A percentile compares a stretch with the other conserved stretches of the same genome.
phyloP scores from a whole-genome alignment of 2,329 filamentous ascomycete genomes.

The Colletotrichum navitas region DNA sequence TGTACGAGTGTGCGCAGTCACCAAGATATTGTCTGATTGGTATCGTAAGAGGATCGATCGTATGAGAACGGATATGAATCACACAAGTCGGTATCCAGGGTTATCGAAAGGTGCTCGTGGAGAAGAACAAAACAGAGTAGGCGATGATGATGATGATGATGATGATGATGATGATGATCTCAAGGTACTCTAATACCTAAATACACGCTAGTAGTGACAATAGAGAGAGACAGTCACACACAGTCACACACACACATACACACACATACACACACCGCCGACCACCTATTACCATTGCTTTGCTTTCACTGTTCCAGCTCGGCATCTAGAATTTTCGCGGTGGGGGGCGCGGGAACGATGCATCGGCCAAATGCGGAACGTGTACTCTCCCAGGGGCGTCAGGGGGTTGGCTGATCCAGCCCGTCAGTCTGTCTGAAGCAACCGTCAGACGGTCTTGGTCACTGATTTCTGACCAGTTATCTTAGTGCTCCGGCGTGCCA shows the following conservation, averaged over 20 bases:
- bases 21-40: not conserved
- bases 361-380: conserved; percentile 42
- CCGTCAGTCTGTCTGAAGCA: not conserved
- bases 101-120: not conserved
- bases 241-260: not conserved
- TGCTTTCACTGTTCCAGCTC: conserved; percentile 5
- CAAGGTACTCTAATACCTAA: conserved; percentile 27
- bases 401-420: not conserved
- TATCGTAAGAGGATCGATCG: not conserved
- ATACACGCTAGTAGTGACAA: conserved; percentile 7
- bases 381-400: not conserved
- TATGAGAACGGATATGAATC: conserved; percentile 14
- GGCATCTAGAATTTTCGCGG: conserved; percentile 30
- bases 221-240: not conserved
- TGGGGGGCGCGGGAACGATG: conserved; percentile 4
- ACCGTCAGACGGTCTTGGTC: not conserved
- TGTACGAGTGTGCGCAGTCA: not conserved
- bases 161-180: conserved; percentile 33
- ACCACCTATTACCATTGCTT: not conserved
- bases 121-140: not conserved
- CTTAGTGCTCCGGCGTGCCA: not conserved
- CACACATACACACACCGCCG: not conserved
- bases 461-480: not conserved
- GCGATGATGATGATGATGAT: conserved; percentile 29
- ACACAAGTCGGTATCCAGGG: conserved; percentile 6